Evolutionary conservation across 768 basidiomycete species (phyloP).

Genomic region (Kwoniella pini): DNA sequence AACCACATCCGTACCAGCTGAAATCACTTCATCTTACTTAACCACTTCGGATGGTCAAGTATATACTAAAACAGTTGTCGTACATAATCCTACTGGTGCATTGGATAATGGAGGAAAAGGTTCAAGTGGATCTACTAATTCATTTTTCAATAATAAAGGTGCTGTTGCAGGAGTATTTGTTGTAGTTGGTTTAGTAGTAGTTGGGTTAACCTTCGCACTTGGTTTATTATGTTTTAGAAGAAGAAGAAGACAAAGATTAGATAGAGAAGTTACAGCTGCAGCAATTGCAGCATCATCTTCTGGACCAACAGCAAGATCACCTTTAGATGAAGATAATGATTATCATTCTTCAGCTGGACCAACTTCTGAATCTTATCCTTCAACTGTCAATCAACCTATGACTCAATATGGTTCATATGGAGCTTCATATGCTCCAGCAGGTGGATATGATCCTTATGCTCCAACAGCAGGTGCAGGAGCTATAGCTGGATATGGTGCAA

Average conservation of each 20-base stretch:
- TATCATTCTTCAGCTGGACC: slow-evolving; percentile 29
- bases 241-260: slow-evolving; percentile 52
- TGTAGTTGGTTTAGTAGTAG: slow-evolving; percentile 65
- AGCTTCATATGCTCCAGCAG: slow-evolving; percentile 43
- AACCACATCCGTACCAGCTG: slow-evolving; percentile 43
- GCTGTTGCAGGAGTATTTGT: slow-evolving; percentile 75
- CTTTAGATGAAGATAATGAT: slow-evolving; percentile 51
- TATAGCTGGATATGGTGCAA: slow-evolving; percentile 20
- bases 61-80: slow-evolving; percentile 52
- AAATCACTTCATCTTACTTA: slow-evolving; percentile 42
- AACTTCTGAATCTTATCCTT: slow-evolving; percentile 41
- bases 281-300: slow-evolving; percentile 48
- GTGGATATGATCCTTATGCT: slow-evolving; percentile 53
- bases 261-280: slow-evolving; percentile 54
- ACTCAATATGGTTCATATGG: slow-evolving; percentile 52
- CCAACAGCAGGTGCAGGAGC: slow-evolving; percentile 32
- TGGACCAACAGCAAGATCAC: slow-evolving; percentile 32
- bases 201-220: slow-evolving; percentile 58
- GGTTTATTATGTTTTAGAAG: slow-evolving; percentile 56
- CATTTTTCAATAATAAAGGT: slow-evolving; percentile 74
- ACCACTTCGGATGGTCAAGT: slow-evolving; percentile 48
- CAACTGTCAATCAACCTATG: slow-evolving; percentile 48
- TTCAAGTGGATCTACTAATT: slow-evolving; percentile 16
- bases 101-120: slow-evolving; percentile 39
- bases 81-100: slow-evolving; percentile 50